Conservation (phyloP, 2,329 filamentous ascomycete genomes). For the Epichloe elymi region DNA sequence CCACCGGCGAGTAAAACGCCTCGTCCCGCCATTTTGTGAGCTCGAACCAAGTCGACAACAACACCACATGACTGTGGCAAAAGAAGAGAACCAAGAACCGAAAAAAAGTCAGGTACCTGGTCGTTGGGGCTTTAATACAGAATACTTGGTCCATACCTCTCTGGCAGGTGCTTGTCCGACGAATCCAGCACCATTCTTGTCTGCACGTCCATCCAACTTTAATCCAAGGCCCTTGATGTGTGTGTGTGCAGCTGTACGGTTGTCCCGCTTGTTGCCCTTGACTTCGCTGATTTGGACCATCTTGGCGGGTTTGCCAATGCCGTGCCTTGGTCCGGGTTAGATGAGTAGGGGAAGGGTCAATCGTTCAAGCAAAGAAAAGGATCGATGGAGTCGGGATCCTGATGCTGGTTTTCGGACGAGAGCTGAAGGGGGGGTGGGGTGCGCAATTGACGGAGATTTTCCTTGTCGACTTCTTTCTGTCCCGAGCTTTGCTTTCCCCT, state of each 20-base stretch:
- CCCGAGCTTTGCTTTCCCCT: not conserved
- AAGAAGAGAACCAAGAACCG: not conserved
- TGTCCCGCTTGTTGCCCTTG: conserved; percentile 87
- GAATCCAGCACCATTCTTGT: conserved; percentile 69
- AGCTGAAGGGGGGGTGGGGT: not conserved
- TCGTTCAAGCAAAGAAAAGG: not conserved
- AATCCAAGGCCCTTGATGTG: conserved; percentile 94
- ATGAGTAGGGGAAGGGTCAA: not conserved
- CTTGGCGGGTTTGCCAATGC: conserved; percentile 21
- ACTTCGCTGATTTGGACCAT: conserved; percentile 92
- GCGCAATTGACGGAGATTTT: not conserved
- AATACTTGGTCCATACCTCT: conserved; percentile 47
- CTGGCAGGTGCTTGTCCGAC: conserved; percentile 78
- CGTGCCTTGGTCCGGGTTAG: not conserved
- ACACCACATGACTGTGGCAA: conserved; percentile 71
- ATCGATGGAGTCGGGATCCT: no score
- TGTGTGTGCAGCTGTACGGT: conserved; percentile 90
- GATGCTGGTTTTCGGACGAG: no score
- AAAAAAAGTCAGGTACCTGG: conserved; percentile 1
- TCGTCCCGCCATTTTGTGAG: conserved; percentile 94
- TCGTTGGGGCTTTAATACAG: conserved; percentile 8
- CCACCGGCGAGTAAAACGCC: conserved; percentile 89
- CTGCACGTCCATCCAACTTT: conserved; percentile 72
- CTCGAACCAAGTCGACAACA: conserved; percentile 87
- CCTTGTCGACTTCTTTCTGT: not conserved